Base-by-base conservation (phyloP, 2,329 filamentous ascomycete species). In the Penicillium sp. region DNA sequence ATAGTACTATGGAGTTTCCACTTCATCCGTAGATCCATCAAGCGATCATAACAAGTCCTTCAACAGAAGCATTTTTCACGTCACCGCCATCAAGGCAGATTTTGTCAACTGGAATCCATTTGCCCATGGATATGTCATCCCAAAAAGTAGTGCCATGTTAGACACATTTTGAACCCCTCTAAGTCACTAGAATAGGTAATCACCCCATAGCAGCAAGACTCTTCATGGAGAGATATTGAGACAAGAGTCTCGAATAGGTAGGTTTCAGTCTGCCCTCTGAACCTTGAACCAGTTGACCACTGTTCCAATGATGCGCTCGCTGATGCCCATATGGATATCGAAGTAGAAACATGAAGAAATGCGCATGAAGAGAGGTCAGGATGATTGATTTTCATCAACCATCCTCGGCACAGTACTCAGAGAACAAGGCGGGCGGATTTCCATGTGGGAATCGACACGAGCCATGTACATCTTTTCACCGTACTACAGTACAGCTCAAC, bases 401-500 rank as follows among this genome's bases (percentile, higher is more conserved):
- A 68, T 65, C 61, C 61, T 55, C 49, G 53, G 68, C 69, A 71
- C 60, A 65, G 68, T 67, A 69, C 65, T 68, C 69, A 64, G 58
- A 62, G 59, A 61, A 59, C 56, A 59, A 63, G 58, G 62, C 61
- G 55, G 48, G 63, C 58, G 55, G 50, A 61, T 63, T 81, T 83
- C 55, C 82, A 80, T 79, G 80, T 83, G 80, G 80, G 80, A 71
- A 73, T 73, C 74, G 63, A 63, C 67, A 71, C 60, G 50, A 61
- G 60, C 61, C 60, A 52, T 50, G 52, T 55, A 59, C 61, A 73
- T 68, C 37, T 58, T 73, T 71, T 66, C 71, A 77, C 78, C 76
- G 75, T 80, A 81, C 80, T 71, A 71, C 73, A 77, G 82, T 77
- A 73, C 77, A 61, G 67, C 84, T 88, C 84, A 69, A 88, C 84